phyloP scores from a whole-genome alignment of 2,329 filamentous ascomycete species.

The Apiospora phragmitis region DNA sequence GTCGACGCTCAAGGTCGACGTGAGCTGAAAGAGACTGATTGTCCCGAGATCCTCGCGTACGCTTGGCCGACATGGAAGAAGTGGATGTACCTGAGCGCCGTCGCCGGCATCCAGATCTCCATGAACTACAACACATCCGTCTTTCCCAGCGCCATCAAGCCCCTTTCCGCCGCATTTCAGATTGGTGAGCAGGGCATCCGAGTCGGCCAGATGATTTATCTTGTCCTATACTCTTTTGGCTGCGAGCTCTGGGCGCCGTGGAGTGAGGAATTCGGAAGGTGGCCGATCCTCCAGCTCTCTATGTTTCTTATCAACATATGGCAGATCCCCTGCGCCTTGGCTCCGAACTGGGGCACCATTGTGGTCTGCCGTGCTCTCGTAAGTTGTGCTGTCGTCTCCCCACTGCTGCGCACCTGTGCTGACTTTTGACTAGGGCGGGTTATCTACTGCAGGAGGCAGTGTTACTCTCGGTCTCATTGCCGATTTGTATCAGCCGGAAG shows the following conservation, averaged over 20 bases:
- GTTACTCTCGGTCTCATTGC: constrained; percentile 63
- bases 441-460: constrained; percentile 60
- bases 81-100: constrained; percentile 48
- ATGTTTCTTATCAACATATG: constrained; percentile 51
- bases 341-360: constrained; percentile 40
- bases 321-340: constrained; percentile 45
- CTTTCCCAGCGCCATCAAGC: constrained; percentile 45
- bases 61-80: constrained; percentile 45
- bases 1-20: constrained; percentile 33
- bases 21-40: constrained; percentile 46
- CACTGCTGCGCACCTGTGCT: background rate
- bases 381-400: background rate
- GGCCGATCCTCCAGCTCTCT: constrained; percentile 48
- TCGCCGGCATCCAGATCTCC: constrained; percentile 49
- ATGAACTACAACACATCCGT: constrained; percentile 55
- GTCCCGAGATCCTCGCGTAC: constrained; percentile 45
- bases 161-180: constrained; percentile 40
- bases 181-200: constrained; percentile 46
- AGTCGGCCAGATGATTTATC: constrained; percentile 45
- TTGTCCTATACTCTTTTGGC: constrained; percentile 49
- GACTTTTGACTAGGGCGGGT: constrained; percentile 32
- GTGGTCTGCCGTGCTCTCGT: constrained; percentile 37
- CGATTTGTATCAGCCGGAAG: constrained; percentile 57
- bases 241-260: constrained; percentile 55
- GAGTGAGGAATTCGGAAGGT: constrained; percentile 52